Evolutionary conservation across 2,329 filamentous ascomycete genomes (phyloP).

Genomic region (Colletotrichum sojae): DNA sequence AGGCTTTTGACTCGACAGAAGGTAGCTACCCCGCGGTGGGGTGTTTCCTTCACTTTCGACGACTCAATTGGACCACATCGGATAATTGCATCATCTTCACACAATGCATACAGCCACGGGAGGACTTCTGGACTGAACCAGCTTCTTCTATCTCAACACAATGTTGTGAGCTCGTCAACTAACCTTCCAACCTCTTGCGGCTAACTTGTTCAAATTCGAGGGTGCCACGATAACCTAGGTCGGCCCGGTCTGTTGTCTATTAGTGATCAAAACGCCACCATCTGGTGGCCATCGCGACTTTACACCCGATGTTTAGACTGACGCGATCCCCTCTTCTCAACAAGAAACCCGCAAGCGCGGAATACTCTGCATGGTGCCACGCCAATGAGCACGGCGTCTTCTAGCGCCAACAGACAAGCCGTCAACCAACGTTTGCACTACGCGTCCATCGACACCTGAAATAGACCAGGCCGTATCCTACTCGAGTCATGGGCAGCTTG

Average conservation of each 20-base stretch:
- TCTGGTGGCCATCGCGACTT: neutral
- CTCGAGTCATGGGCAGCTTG: neutral
- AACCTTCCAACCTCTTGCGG: neutral
- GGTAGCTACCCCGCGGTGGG: slow-evolving; percentile 39
- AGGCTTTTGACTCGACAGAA: slow-evolving; percentile 18
- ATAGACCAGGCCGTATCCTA: no score
- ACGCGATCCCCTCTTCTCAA: neutral
- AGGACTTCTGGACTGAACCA: neutral
- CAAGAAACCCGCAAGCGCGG: neutral
- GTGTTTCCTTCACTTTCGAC: slow-evolving; percentile 15
- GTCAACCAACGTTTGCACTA: neutral
- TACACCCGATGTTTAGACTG: neutral
- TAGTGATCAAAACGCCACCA: neutral
- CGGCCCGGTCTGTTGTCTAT: neutral
- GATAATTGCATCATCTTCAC: slow-evolving; percentile 38
- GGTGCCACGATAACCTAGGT: neutral
- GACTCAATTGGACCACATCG: slow-evolving; percentile 31
- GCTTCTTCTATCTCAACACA: neutral
- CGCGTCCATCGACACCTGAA: neutral
- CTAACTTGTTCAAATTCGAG: neutral
- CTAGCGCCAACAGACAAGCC: neutral
- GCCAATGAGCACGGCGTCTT: neutral
- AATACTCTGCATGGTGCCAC: neutral
- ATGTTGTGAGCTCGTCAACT: neutral
- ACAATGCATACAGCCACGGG: slow-evolving; percentile 21